Percentiles rank a stretch among this genome's conserved stretches.
These are phyloP conservation scores for Golubevia sp. DNA, from an alignment of 1,284 basidiomycete species.

Conservation along the genomic window DNA sequence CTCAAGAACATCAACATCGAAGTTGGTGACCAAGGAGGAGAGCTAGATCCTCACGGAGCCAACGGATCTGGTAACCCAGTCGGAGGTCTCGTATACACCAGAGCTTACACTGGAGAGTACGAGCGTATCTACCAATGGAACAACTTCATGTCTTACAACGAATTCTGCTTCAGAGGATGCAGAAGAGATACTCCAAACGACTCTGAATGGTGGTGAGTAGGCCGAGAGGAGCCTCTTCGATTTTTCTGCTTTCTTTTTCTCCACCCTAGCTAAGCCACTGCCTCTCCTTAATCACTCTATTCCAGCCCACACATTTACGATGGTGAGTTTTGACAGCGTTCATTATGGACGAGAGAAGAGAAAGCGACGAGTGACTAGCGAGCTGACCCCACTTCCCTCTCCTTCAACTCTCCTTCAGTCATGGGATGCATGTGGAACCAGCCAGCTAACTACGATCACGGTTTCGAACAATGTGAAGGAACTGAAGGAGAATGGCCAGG, in stretches of 20 bases:
- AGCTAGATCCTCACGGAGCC: conserved; percentile 65
- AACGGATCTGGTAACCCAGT: conserved; percentile 70
- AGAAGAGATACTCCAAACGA: conserved; percentile 26
- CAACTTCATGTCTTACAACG: conserved; percentile 6
- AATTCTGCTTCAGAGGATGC: conserved; percentile 21
- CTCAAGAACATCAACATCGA: conserved; percentile 63
- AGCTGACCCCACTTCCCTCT: background rate
- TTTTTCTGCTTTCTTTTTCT: too few relatives aligned
- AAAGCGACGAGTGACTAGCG: background rate
- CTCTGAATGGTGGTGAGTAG: conserved; percentile 36
- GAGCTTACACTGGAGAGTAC: conserved; percentile 67
- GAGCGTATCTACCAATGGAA: conserved; percentile 48
- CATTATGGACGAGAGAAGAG: too few relatives aligned
- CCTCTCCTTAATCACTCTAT: background rate
- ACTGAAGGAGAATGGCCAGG: conserved; percentile 2
- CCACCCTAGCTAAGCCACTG: too few relatives aligned
- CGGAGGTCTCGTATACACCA: conserved; percentile 67
- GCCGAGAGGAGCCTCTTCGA: too few relatives aligned
- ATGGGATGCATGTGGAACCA: background rate
- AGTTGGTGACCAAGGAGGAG: conserved; percentile 64
- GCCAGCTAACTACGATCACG: conserved; percentile 2
- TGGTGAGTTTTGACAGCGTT: background rate
- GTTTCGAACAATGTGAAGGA: conserved; percentile 10
- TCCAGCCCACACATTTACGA: background rate
- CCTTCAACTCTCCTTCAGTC: background rate